Evolutionary conservation across 306 rosid genomes (phyloP), one percentile per base, ranked within the genome.

Genomic region (Cucurbita argyrosperma): DNA sequence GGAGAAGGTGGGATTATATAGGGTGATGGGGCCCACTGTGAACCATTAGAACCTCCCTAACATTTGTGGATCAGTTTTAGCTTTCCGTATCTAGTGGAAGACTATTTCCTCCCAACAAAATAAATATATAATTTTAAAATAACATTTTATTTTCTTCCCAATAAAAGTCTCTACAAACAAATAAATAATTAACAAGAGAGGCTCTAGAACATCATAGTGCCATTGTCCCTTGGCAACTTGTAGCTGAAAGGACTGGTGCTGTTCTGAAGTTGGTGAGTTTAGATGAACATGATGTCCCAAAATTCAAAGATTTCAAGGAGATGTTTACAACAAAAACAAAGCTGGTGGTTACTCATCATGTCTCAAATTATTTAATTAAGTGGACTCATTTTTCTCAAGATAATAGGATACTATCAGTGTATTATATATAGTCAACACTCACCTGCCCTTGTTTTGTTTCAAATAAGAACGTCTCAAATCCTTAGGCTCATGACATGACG

Each of bases 171-270:
- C 26, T 23, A 23, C 26, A 23, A 23, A 23, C 1, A 23, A 23
- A 23, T 23, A 23, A 23, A 23, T 23, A 23, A 23, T 1, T 23
- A 23, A 23, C 26, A 1, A 23, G 26, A 23, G 26, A 23, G 23
- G 23, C 23, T 21, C 23, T 21, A 21, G 97, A 93, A 77, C 98
- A 93, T 84, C 98, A 93, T 80, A 93, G 98, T 72, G 90, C 88
- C 38, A 93, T 93, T 77, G 98, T 90, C 78, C 98, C 98, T 40
- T 89, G 97, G 98, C 98, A 90, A 89, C 23, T 89, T 71, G 89
- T 86, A 30, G 94, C 98, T 77, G 88, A 90, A 86, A 93, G 85
- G 86, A 87, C 87, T n/a, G 98, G 98, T 79, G 98, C 94, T 75
- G 60, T 86, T 57, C 80, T 93, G 86, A 90, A 87, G 83, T 90